phyloP scores from a whole-genome alignment of 441 rosid genomes.

The Gossypium trilobum region DNA sequence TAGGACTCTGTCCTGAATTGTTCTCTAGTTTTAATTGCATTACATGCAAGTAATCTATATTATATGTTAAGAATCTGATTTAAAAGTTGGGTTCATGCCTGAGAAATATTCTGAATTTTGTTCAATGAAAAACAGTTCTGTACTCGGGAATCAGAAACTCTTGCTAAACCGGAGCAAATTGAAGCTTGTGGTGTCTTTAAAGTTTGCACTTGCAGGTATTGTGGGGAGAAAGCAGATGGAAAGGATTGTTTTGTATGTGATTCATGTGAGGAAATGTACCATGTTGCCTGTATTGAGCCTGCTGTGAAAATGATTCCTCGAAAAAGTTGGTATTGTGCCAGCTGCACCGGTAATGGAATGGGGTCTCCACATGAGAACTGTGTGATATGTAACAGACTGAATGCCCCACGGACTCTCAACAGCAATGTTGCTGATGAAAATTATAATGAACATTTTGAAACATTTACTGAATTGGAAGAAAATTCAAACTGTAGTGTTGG shows the following conservation, averaged over 20 bases:
- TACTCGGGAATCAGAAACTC: conserved; percentile 28
- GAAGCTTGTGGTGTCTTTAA: conserved; percentile 28
- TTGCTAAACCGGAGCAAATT: conserved; percentile 37
- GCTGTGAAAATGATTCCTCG: conserved; percentile 58
- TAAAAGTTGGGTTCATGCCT: background rate
- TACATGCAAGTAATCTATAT: background rate
- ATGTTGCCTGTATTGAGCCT: conserved; percentile 69
- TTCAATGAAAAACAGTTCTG: conserved; percentile 27
- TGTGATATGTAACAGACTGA: conserved; percentile 58
- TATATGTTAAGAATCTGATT: background rate
- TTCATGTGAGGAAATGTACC: conserved; percentile 77
- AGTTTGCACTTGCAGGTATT: conserved; percentile 43
- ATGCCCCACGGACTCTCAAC: conserved; percentile 27
- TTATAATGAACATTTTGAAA: conserved; percentile 25
- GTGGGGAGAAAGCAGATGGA: conserved; percentile 62
- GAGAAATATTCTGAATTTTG: conserved; percentile 10
- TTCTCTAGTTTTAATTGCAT: background rate
- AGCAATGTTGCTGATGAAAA: conserved; percentile 24
- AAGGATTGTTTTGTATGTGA: conserved; percentile 66
- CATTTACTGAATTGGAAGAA: conserved; percentile 31
- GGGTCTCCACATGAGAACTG: conserved; percentile 72
- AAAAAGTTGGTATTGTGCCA: conserved; percentile 64
- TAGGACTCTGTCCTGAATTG: background rate
- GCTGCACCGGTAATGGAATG: conserved; percentile 49
- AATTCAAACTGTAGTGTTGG: conserved; percentile 34